A percentile compares a stretch with the other conserved stretches of the same genome.
phyloP scores from a whole-genome alignment of 441 rosid species.

The Melastoma candidum region DNA sequence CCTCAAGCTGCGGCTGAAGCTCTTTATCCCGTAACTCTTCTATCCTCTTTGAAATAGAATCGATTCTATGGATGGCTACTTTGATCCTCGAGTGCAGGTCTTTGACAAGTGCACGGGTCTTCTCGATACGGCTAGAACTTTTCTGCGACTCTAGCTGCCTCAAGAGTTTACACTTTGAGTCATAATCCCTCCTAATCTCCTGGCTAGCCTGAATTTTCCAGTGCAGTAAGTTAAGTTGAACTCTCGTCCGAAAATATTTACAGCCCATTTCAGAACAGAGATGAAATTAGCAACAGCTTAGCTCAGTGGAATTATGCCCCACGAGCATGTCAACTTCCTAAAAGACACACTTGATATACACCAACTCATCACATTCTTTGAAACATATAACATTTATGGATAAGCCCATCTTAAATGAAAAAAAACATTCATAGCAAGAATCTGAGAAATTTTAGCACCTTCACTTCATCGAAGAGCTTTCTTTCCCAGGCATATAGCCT shows the following conservation, averaged over 20 bases:
- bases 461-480: constrained; percentile 24
- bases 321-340: too few species aligned
- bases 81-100: constrained; percentile 88
- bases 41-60: constrained; percentile 77
- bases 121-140: constrained; percentile 47
- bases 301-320: too few species aligned
- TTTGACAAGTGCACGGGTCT: constrained; percentile 84
- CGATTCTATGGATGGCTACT: constrained; percentile 85
- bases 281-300: too few species aligned
- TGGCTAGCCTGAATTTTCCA: constrained; percentile 58
- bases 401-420: too few species aligned
- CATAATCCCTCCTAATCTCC: constrained; percentile 63
- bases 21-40: constrained; percentile 90
- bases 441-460: too few species aligned
- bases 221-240: too few species aligned
- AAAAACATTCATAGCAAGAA: too few species aligned
- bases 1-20: constrained; percentile 96
- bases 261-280: too few species aligned
- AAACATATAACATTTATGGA: too few species aligned
- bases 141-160: constrained; percentile 71
- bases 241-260: too few species aligned
- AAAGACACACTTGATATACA: too few species aligned
- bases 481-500: constrained; percentile 58
- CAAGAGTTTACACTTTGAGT: constrained; percentile 47
- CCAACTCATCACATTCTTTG: too few species aligned